Evolutionary conservation across 2,329 filamentous ascomycete species (phyloP).

Genomic region (Nemania sp.): DNA sequence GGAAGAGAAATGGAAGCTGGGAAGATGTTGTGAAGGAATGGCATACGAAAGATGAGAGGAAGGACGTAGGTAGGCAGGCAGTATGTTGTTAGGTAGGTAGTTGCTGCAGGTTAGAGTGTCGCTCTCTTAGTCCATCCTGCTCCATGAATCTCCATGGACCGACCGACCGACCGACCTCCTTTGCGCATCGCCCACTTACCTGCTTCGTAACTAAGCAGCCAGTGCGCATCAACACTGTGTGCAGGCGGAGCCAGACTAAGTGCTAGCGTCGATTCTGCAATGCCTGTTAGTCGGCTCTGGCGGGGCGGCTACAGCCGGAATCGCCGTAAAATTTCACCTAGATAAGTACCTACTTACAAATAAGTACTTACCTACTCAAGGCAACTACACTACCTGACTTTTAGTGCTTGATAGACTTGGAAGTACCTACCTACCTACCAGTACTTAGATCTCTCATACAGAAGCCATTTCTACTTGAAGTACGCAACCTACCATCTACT

Average conservation of each 20-base stretch:
- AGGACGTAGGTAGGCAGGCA: not conserved
- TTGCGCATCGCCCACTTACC: too few species aligned
- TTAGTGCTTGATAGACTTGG: too few species aligned
- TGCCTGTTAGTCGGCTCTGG: not conserved
- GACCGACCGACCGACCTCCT: too few species aligned
- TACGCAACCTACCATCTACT: too few species aligned
- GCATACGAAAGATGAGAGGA: conserved; percentile 9
- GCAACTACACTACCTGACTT: too few species aligned
- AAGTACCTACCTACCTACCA: too few species aligned
- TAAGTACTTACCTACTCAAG: too few species aligned
- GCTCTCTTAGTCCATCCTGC: conserved; percentile 1
- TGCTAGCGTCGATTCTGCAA: too few species aligned
- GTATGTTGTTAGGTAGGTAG: too few species aligned
- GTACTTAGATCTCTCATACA: too few species aligned
- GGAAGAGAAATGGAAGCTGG: not conserved
- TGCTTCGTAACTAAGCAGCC: conserved; percentile 9
- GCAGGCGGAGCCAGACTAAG: not conserved
- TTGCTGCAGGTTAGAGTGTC: conserved; percentile 15
- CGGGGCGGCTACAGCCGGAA: conserved; percentile 20
- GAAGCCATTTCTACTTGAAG: too few species aligned
- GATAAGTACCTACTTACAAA: too few species aligned
- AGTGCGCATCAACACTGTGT: not conserved
- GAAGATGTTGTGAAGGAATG: conserved; percentile 1
- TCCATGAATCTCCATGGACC: not conserved
- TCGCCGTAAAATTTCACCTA: conserved; percentile 3